Evolutionary conservation across 805 yeast genomes (phyloP), one percentile per base, ranked within the genome.

Genomic region (Barnettozyma californica): DNA sequence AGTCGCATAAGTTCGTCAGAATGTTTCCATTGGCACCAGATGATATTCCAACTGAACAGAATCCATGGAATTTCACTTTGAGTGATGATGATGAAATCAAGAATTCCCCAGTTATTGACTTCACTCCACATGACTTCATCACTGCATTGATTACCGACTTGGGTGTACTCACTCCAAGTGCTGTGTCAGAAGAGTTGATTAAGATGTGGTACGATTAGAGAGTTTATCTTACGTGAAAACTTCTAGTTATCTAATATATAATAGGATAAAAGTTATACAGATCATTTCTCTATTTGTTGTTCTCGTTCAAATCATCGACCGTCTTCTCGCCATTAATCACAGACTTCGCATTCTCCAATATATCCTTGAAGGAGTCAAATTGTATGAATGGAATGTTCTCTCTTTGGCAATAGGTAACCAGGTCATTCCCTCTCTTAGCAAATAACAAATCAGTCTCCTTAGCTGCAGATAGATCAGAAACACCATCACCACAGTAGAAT

Each of bases 401-500:
- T 42, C 83, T 72, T 56, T 76, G 76, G 70, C 98, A 94, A 70
- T 81, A 92, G 36, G 82, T 83, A 57, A 92, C 84, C 58, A 94
- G 76, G 64, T 94, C 98, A 60, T 85, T 81, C 44, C 97, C 99
- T 55, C 81, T 80, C 70, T 90, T 92, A 41, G 99, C 99, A 68
- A 92, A 94, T 55, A 94, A 71, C 57, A 92, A 73, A 66, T 94
- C 92, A 37, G 99, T 90, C 67, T 94, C 97, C 62, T 86, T 84
- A 21, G 98, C 97, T 21, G 99, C 99, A 49, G 89, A 80, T 57
- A 94, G 73, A 67, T 94, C 99, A 41, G 95, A 84, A 29, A 94
- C 97, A 54, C 99, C 99, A 66, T 94, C 99, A 50, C 99, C 99
- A 62, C 96, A 87, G 73, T 94, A 94, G 65, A 92, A 88, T 58